These are phyloP conservation scores for Pulveroboletus ravenelii DNA, from an alignment of 768 basidiomycete species.

Conservation along the genomic window DNA sequence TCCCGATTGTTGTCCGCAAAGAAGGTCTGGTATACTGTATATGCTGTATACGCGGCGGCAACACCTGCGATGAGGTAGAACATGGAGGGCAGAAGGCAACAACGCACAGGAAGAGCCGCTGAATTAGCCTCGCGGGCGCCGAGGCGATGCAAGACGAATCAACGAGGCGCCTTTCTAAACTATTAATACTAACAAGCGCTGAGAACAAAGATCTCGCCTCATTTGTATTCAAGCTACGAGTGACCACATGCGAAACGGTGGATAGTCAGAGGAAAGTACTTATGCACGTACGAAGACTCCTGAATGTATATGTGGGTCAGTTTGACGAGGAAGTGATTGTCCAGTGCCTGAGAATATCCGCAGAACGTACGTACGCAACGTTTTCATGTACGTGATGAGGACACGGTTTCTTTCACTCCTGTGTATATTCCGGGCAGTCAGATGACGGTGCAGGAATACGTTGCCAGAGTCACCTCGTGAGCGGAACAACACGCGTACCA, in stretches of 20 bases:
- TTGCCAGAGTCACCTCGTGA: no score
- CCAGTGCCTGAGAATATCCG: not conserved
- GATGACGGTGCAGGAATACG: no score
- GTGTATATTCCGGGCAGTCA: no score
- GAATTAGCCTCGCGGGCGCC: not conserved
- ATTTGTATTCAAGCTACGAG: not conserved
- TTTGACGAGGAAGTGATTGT: conserved; percentile 4
- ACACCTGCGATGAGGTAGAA: conserved; percentile 11
- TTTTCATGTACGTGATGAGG: no score
- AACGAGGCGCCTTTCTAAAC: not conserved
- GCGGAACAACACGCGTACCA: no score
- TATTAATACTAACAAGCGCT: not conserved
- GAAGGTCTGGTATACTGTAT: conserved; percentile 8
- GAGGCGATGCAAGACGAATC: not conserved
- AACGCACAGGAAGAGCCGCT: not conserved
- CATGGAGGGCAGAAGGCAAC: conserved; percentile 2
- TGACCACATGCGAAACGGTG: conserved; percentile 8
- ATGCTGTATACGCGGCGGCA: not conserved
- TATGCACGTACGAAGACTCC: not conserved
- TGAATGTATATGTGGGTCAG: not conserved
- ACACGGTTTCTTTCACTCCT: no score
- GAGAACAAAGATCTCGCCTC: no score
- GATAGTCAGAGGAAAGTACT: conserved; percentile 2
- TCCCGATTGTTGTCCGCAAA: conserved; percentile 6
- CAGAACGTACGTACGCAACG: no score